Evolutionary conservation across 306 rosid genomes (phyloP).

Genomic region (Hippophae tibetana): DNA sequence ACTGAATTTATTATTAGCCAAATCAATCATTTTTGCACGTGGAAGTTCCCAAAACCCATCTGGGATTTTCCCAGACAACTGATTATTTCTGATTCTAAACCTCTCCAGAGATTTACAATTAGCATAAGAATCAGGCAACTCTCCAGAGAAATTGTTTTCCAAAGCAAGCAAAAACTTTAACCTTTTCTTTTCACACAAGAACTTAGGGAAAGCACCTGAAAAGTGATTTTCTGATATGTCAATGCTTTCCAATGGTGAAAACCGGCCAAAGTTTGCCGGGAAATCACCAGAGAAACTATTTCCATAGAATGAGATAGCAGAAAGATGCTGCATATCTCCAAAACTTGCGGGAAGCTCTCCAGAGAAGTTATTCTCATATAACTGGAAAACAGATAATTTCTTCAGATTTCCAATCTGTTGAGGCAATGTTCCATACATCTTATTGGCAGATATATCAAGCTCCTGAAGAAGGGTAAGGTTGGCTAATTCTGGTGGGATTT

Average conservation of each 20-base stretch:
- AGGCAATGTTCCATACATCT: constrained; percentile 55
- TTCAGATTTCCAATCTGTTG: constrained; percentile 49
- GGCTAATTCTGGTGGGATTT: constrained; percentile 61
- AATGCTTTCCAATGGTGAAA: constrained; percentile 56
- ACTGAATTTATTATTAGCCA: constrained; percentile 57
- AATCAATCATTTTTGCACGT: constrained; percentile 53
- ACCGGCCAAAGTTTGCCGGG: constrained; percentile 58
- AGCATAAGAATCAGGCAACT: constrained; percentile 53
- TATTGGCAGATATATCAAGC: constrained; percentile 65
- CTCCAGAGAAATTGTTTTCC: constrained; percentile 71
- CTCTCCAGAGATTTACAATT: constrained; percentile 65
- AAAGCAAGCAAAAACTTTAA: constrained; percentile 69
- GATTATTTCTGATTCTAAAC: constrained; percentile 56
- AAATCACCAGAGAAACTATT: constrained; percentile 64
- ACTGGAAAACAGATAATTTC: constrained; percentile 69
- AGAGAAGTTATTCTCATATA: constrained; percentile 56
- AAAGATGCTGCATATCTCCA: constrained; percentile 67
- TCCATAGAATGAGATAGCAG: constrained; percentile 55
- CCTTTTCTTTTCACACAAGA: constrained; percentile 57
- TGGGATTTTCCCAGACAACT: constrained; percentile 58
- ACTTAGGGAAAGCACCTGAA: constrained; percentile 75
- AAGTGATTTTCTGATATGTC: constrained; percentile 94
- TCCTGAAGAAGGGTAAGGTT: constrained; percentile 60
- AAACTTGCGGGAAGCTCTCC: constrained; percentile 80
- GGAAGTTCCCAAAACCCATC: constrained; percentile 80